phyloP scores from a whole-genome alignment of 768 basidiomycete species.

The Pisolithus marmoratus region DNA sequence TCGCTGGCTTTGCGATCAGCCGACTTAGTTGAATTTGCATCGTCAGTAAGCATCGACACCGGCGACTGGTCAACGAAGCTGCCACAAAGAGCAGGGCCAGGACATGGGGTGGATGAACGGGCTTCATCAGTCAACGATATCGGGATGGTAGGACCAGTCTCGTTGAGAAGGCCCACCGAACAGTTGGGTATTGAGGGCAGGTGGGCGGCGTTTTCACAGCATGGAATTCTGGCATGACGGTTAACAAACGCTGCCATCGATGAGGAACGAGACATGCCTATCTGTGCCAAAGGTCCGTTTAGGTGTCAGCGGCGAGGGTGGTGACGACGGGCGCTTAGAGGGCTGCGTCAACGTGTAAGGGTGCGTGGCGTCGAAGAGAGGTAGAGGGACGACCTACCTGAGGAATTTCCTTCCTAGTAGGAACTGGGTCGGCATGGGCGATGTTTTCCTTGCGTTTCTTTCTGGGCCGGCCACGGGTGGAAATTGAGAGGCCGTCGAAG shows the following conservation, averaged over 20 bases:
- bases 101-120: not conserved
- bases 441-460: conserved; percentile 21
- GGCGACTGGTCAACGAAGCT: conserved; percentile 2
- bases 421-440: not conserved
- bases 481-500: conserved; percentile 21
- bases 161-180: not conserved
- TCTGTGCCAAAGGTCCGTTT: not conserved
- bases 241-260: not conserved
- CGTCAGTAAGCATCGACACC: conserved; percentile 6
- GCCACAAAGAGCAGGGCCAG: not conserved
- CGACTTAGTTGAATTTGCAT: too few species aligned
- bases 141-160: not conserved
- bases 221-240: conserved; percentile 1
- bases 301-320: conserved; percentile 6
- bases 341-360: conserved; percentile 5
- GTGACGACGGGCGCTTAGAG: conserved; percentile 12
- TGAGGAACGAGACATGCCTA: not conserved
- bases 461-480: conserved; percentile 7
- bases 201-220: not conserved
- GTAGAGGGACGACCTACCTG: conserved; percentile 1
- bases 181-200: conserved; percentile 4
- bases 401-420: not conserved
- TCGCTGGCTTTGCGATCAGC: not conserved
- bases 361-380: not conserved
- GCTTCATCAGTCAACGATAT: not conserved